Base-by-base conservation (phyloP, 805 yeast genomes). In the Blastobotrys peoriensis region DNA sequence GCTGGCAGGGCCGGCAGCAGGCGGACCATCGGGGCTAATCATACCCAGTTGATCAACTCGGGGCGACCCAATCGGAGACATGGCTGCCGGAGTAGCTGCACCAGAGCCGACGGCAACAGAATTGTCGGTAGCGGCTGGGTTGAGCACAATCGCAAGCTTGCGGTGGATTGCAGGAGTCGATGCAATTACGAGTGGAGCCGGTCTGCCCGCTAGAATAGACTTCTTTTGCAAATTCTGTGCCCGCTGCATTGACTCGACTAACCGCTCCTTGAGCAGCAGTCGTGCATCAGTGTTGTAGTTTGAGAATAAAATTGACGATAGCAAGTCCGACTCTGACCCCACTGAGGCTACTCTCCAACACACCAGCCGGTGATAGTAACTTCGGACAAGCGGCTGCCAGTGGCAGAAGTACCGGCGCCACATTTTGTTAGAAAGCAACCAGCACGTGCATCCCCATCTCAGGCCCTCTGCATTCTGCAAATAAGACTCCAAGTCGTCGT, bases 321-420 rank as follows among this genome's bases (percentile, higher is more conserved):
- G 47, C 40, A 56, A 27, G 38, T 54, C 58, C 19, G 53, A 47
- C 4, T 49, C 57, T 2, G 56, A 30, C 8, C 62, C 64, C 2
- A 59, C 64, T 1, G 62, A 57, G 2, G 60, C 61, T 36, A 81
- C 61, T 50, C 86, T 74, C 83, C 91, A 86, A 39, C 85, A 70
- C 15, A 86, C 47, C 18, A 86, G 67, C 34, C 88, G 68, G 39
- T 75, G 68, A 59, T 79, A 86, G 55, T 79, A 83, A 3, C 83
- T 73, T 30, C 95, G 68, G 19, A 85, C 79, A 15, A 86, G 61
- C 2, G 95, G 88, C 55, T 79, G 75, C 86, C 94, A 87, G 62
- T 87, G 94, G 33, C 80, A 74, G 55, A 86, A 78, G 48, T 74
- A 75, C 39, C 69, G 65, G 27, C 62, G 62, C 82, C 89, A 85